Evolutionary conservation across 495 filamentous ascomycete genomes (phyloP), one percentile per base, ranked within the genome.

Genomic region (Penicillium herquei): DNA sequence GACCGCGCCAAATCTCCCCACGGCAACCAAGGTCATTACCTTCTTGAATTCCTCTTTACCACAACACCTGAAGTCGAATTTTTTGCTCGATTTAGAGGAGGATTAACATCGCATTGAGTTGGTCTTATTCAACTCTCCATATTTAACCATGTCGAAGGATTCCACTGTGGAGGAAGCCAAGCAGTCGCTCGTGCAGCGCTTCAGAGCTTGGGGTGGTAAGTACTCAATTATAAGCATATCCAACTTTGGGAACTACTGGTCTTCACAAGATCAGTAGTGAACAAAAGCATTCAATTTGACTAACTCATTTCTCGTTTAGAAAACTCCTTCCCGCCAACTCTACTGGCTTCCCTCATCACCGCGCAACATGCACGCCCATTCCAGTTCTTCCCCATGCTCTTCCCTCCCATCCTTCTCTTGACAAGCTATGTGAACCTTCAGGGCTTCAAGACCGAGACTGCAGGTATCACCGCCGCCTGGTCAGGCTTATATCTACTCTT

Each of bases 351-450:
- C 10, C 82, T 96, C 46, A 84, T 95, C 56, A 81, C 85, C 6
- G 84, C 89, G 17, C 88, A 92, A 57, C 85, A 92, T 72, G 72
- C 79, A 52, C 88, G 88, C 7, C 92, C 92, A 7, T 81, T 88
- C 66, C 87, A 88, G 63, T 59, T 78, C 11, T 75, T 94, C 1
- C 90, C 91, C 2, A 84, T 95, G 78, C 74, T 90, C 60, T 90
- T 96, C 75, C 81, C 91, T 34, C 89, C 91, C 0, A 75, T 92
- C 52, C 82, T 97, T n/a, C 78, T 95, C 52, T 91, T 96, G 77
- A 83, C 83, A 52, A 88, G 85, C 73, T 98, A 96, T 71, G 79
- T 92, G 42, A 93, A 91, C 67, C 67, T 96, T 8, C 81, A 82
- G 48, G 84, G 83, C 34, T 92, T 85, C 81, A 85, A 87, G 67